phyloP scores from a whole-genome alignment of 495 filamentous ascomycete species.

The Aspergillus homomorphus region DNA sequence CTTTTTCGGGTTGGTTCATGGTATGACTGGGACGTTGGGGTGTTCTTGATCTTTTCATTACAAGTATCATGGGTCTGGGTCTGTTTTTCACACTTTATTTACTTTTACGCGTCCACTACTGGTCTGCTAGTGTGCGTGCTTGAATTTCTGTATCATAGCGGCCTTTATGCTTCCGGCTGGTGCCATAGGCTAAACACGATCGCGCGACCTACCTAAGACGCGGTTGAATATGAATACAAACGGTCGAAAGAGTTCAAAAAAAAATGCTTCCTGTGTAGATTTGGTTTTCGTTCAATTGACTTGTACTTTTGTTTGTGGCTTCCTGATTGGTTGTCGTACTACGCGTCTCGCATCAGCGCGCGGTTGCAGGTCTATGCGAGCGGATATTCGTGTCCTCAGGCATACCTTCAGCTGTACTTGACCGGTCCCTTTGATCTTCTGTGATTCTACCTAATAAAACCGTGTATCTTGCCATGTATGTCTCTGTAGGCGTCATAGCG shows the following conservation, averaged over 20 bases:
- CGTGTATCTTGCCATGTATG: too few relatives aligned
- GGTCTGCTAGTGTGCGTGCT: constrained; percentile 46
- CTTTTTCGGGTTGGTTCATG: constrained; percentile 47
- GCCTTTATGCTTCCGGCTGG: constrained; percentile 43
- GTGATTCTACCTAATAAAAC: too few relatives aligned
- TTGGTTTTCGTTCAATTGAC: neutral
- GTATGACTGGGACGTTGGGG: constrained; percentile 53
- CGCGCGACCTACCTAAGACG: constrained; percentile 21
- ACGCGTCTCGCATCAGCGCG: neutral
- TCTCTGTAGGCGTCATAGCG: too few relatives aligned
- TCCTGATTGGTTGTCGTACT: neutral
- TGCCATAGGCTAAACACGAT: constrained; percentile 38
- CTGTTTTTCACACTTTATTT: constrained; percentile 43
- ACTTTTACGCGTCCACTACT: constrained; percentile 45
- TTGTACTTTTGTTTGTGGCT: neutral
- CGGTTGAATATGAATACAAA: constrained; percentile 47
- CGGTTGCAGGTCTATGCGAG: neutral
- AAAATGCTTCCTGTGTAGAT: neutral
- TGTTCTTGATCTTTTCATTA: constrained; percentile 48
- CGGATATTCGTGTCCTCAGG: neutral
- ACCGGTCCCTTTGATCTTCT: too few relatives aligned
- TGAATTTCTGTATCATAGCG: constrained; percentile 50
- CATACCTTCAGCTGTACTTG: neutral
- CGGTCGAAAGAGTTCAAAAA: constrained; percentile 24
- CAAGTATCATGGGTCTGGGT: constrained; percentile 50